Conservation (phyloP, 2,329 filamentous ascomycete species). For the Zasmidium angulare region DNA sequence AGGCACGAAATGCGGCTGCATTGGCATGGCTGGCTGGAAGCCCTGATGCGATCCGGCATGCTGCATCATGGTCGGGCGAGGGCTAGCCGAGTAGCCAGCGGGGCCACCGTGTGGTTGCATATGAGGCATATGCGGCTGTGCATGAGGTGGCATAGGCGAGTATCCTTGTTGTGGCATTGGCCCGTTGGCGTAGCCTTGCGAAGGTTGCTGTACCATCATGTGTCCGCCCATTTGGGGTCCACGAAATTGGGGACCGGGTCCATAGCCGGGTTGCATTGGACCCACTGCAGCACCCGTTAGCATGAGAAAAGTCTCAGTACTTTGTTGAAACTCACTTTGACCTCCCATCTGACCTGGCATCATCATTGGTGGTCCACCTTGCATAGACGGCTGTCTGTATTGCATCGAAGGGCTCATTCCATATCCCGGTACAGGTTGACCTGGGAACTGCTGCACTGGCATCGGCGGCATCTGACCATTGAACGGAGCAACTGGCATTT, state of each 20-base stretch:
- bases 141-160: conserved; percentile 63
- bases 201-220: conserved; percentile 80
- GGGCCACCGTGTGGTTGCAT: conserved; percentile 34
- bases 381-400: conserved; percentile 28
- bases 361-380: conserved; percentile 27
- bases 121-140: conserved; percentile 62
- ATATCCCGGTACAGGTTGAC: conserved; percentile 65
- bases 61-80: conserved; percentile 86
- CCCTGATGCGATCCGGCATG: conserved; percentile 93
- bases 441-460: conserved; percentile 59
- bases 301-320: conserved; percentile 58
- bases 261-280: conserved; percentile 36
- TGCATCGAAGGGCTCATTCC: conserved; percentile 69
- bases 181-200: conserved; percentile 68
- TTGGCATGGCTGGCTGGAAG: conserved; percentile 43
- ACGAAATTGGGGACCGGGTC: conserved; percentile 19
- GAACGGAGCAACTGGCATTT: conserved; percentile 46
- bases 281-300: conserved; percentile 57
- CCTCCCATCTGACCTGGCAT: conserved; percentile 22
- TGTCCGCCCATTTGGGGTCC: conserved; percentile 57
- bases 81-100: conserved; percentile 74
- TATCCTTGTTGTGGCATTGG: conserved; percentile 70
- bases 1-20: conserved; percentile 20
- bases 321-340: conserved; percentile 23
- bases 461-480: conserved; percentile 52